Evolutionary conservation across 192 early-diverging fungal species (phyloP), one percentile per base, ranked within the genome.

Genomic region (Coemansia sp.): DNA sequence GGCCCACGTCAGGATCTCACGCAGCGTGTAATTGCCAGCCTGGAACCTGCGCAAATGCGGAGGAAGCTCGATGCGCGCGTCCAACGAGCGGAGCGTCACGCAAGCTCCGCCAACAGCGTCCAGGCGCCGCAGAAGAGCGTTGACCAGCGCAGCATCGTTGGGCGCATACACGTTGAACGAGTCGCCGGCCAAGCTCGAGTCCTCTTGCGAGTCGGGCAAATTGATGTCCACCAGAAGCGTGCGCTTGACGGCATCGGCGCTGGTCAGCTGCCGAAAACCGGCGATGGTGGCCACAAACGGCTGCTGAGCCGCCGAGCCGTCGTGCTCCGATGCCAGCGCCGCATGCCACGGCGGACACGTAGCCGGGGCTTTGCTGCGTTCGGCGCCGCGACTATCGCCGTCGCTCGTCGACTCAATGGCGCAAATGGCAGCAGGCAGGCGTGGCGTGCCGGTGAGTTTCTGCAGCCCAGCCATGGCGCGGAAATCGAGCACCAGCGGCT

Each of bases 121-220:
- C 14, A 97, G 68, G 17, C 85, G 66, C 2, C 64, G 75, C 55
- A 95, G 65, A 2, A 95, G 59, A 1, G 85, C 90, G 0, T 83
- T 62, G 0, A 97, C 94, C 50, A 94, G 66, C 0, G 67, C 65
- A 34, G 89, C 85, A 40, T 90, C 82, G 71, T 96, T 95, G n/a
- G 94, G 93, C 1, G 92, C 93, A 49, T 87, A 65, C n/a, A 97
- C 74, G 45, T 91, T 95, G 82, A 99, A 91, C 4, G 94, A 85
- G 72, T 95, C 94, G 58, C 80, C 80, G 7, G 80, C 75, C 6
- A 67, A 65, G 38, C 40, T 28, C 2, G 40, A 66, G 12, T 38
- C 54, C 7, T 57, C 55, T 18, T 56, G 16, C 17, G 85, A 63
- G 0, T 50, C 56, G 5, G 67, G 49, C 57, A 87, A 70, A 28